Base-by-base conservation (phyloP, 371 early-diverging fungal genomes). In the Saksenaea vasiformis region DNA sequence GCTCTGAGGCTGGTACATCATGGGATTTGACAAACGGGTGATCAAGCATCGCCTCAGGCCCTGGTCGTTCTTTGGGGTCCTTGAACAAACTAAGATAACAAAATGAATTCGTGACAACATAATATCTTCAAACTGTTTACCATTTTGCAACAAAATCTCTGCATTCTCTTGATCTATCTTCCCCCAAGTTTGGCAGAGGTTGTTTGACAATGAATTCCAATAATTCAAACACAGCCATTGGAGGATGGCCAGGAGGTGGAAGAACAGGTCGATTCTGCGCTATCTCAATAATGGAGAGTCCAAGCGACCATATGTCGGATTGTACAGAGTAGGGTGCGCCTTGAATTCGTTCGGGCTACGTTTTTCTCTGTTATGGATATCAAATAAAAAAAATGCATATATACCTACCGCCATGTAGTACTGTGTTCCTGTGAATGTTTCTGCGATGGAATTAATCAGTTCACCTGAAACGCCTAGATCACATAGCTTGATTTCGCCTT, bases 391-490 rank as follows among this genome's bases (percentile, higher is more conserved):
- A 2, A 2, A 15, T 38, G 44, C 26, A 13, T 15, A 10, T 2
- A 9, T 82, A n/a, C 88, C 70, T 88, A 93, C 93, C 63, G 96
- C 92, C 96, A 98, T 96, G 67, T 98, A 98, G 51, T 91, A 92
- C 60, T 91, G 89, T 39, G 98, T 98, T 15, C 98, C 98, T 1
- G 94, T 93, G 82, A 97, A 97, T 2, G 98, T 96, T 61, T 93
- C 86, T 13, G 96, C 97, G 19, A 95, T 82, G 7, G 95, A 93
- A 66, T 95, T 90, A 60, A 93, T 92, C 28, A 94, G 70, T 68
- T 96, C 92, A 11, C 95, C 95, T n/a, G 92, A 90, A 11, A 98
- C 97, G 28, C 98, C 97, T 70, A 98, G 92, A 72, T 98, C 98
- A 69, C 95, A 95, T 19, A 98, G 77, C 75, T 98, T 98, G 71